Conservation (phyloP, 805 yeast species). For the Schwanniomyces vanrijiae region DNA sequence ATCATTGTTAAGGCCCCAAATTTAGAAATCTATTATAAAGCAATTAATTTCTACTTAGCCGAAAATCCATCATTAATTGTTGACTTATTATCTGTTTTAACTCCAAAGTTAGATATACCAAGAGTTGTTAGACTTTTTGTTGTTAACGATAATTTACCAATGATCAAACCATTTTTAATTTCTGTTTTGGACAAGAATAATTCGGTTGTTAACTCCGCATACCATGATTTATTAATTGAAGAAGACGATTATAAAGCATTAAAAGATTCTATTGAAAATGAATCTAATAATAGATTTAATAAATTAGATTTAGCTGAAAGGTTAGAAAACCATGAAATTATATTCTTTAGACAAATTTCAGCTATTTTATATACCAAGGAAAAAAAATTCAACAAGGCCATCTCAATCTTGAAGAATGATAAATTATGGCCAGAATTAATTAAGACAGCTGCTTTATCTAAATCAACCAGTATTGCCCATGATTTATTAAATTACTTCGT, state of each 20-base stretch:
- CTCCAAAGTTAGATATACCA: slow-evolving; percentile 89
- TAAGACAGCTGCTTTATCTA: slow-evolving; percentile 84
- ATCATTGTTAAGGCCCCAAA: slow-evolving; percentile 92
- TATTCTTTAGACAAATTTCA: slow-evolving; percentile 95
- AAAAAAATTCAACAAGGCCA: slow-evolving; percentile 89
- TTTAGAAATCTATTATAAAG: slow-evolving; percentile 95
- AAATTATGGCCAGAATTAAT: slow-evolving; percentile 94
- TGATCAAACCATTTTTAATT: slow-evolving; percentile 92
- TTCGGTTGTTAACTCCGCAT: slow-evolving; percentile 89
- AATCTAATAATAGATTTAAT: slow-evolving; percentile 84
- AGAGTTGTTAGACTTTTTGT: slow-evolving; percentile 94
- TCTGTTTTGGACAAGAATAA: slow-evolving; percentile 89
- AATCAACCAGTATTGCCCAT: slow-evolving; percentile 77
- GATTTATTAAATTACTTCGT: slow-evolving; percentile 89
- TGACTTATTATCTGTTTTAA: slow-evolving; percentile 79
- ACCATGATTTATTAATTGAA: slow-evolving; percentile 92
- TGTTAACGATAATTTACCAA: slow-evolving; percentile 92
- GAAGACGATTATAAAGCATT: slow-evolving; percentile 94
- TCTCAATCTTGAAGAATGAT: slow-evolving; percentile 85
- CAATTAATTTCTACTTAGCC: slow-evolving; percentile 88
- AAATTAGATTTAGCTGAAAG: slow-evolving; percentile 89
- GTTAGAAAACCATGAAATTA: slow-evolving; percentile 84
- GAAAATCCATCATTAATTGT: slow-evolving; percentile 90
- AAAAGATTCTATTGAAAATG: slow-evolving; percentile 75
- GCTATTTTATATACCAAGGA: slow-evolving; percentile 92